Evolutionary conservation across 257 asterid species (phyloP), one percentile per base, ranked within the genome.

Genomic region (Solanum habrochaites): DNA sequence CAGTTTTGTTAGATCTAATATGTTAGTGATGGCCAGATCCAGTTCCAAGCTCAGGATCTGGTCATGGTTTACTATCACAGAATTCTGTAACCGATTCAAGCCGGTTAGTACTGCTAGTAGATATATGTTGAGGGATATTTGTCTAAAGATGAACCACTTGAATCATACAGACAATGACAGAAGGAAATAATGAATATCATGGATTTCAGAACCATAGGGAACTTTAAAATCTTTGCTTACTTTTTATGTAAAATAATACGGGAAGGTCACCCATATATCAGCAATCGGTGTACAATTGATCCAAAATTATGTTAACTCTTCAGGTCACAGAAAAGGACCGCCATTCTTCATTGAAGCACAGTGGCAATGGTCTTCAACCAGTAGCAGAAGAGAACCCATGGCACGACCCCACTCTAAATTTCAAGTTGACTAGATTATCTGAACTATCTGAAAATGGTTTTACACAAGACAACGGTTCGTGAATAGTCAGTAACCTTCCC

Each of bases 41-140:
- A 87, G n/a, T 95, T 60, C 97, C 97, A 88, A 94, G 99, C 93
- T 95, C 99, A 56, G 97, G 95, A 32, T 94, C 98, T 12, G 97
- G 92, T 58, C 92, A 90, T 75, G 97, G 92, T 86, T 87, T 93
- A 90, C 83, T 84, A 67, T 92, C 97, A 64, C 92, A 92, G 87
- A 92, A 90, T 87, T 91, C 96, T 78, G 97, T 93, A 6, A 88
- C 87, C 90, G 88, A 90, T 86, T 93, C 96, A 72, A 96, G 96
- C 82, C 87, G 95, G 99, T 97, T 80, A 90, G 96, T 86, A 37
- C 16, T 23, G n/a, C 9, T 20, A 67, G 77, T 37, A 80, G 42
- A 47, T 47, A 47, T 47, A 25, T 15, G 32, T 78, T 43, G 11
- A 78, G 15, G 9, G 83, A 35, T 77, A 43, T 42, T 25, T 43